Base-by-base conservation (phyloP, 2,329 filamentous ascomycete genomes). In the Stachybotrys echinatus region DNA sequence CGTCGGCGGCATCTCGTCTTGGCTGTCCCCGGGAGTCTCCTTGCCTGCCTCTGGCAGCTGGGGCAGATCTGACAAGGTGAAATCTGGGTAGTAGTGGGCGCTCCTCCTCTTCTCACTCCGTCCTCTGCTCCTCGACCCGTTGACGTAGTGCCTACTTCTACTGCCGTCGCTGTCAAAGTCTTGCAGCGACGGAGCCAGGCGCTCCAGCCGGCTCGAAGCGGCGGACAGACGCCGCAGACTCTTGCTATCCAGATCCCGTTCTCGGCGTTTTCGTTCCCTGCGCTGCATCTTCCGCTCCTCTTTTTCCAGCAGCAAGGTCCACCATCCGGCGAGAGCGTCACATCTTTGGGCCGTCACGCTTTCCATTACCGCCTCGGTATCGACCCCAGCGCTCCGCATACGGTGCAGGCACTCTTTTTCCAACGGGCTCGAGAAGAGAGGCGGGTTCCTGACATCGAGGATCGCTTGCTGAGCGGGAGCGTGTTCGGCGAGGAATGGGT, bases 331-430 rank as follows among this genome's bases (percentile, higher is more conserved):
- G 45, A 99, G 73, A 6, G 87, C 81, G 68, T 99, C 92, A 63
- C 94, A 97, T 56, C 89, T 81, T 65, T 96, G 90, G 4, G 91
- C 83, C 34, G 96, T 70, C 3, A 99, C 94, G 60, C 94, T 95
- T 65, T 97, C 92, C 55, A 97, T 92, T 7, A 99, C 89, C 53
- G 87, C 81, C 64, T 99, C 94, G 51, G 95, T 94, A 61, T 97
- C 89, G 21, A 97, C 91, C 0, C 94, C 94, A 5, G 94, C 91
- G 56, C 88, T 89, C 52, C 89, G 87, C 92, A 99, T 96, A 21
- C 94, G 83, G 54, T 96, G 85, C 22, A 99, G 69, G 0, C 91
- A 95, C 44, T 95, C 90, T 65, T 94, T 96, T 64, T 99, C 94
- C 23, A 97, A 63, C 2, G 85, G 72, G 0, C 92, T 96, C 1